Evolutionary conservation across 768 basidiomycete species (phyloP), one percentile per base, ranked within the genome.

Genomic region (Lentinus brumalis): DNA sequence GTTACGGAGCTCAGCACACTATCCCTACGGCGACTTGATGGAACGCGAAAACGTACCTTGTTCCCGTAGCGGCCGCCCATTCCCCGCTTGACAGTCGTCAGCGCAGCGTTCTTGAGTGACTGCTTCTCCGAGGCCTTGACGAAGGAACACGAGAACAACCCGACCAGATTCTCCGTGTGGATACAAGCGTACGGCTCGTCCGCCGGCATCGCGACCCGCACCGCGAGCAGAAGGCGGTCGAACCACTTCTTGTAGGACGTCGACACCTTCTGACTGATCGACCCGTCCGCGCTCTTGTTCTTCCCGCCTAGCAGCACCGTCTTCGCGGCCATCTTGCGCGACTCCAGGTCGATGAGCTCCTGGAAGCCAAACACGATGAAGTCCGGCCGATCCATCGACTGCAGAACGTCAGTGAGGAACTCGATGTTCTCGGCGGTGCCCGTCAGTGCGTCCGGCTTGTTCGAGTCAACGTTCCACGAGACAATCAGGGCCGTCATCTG

Each of bases 341-440:
- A 88, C 66, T 97, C 95, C n/a, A 99, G 83, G 70, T 97, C 94
- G 61, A 99, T 93, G 41, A 98, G 83, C 75, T 98, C 96, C 74
- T 99, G 96, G 74, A 98, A 90, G 2, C 95, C 95, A 67, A 99
- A 96, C 4, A 87, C 84, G 64, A 99, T 89, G 66, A 98, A 88
- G 64, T 98, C 96, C 3, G 96, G 92, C 11, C 74, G 69, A 12
- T 91, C 86, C 40, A 89, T 86, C 67, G 87, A 91, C 4, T 73
- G 78, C 11, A 98, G 78, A 2, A 84, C 86, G 21, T 93, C 83
- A n/a, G 83, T 78, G n/a, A 99, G 76, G 78, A 98, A 95, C 58
- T 79, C 83, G 59, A 83, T 75, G 71, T 95, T 98, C n/a, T 83
- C 86, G 2, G 80, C 69, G n/a, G 83, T 82, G 21, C 85, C 84